Base-by-base conservation (phyloP, 1,284 basidiomycete species). In the Cystobasidiaceae sp. region DNA sequence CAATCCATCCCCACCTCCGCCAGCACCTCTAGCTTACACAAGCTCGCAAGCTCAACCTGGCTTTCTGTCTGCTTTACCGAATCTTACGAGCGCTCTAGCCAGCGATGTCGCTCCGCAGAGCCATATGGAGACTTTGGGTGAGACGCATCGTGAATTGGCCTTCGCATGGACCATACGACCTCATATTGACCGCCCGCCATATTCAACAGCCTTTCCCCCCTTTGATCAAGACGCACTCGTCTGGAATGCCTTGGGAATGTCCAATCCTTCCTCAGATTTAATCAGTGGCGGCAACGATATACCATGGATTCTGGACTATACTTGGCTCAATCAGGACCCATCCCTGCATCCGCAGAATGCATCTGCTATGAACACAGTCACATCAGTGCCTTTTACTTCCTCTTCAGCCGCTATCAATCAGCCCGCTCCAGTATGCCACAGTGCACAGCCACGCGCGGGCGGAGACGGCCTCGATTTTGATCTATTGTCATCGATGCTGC, bases 241-340 rank as follows among this genome's bases (percentile, higher is more conserved):
- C 15, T 54, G 25, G 51, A 30, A 25, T 34, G 51, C 51, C 11
- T 30, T 54, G 8, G 51, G 51, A 13, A 17, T 54, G 8, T n/a
- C 30, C 19, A 30, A n/a, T 4, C n/a, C 27, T 17, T 19, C 51
- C 32, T 33, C 51, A 17, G 51, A 54, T n/a, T 39, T 32, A 13
- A 54, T 54, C 51, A 34, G 32, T 54, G 51, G 51, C n/a, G 51
- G 51, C 4, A 54, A 54, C 28, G 51, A 54, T 34, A 54, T 54
- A 33, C 51, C 51, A 4, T 54, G 51, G 51, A 54, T 54, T 4
- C 25, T 19, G n/a, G 51, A 54, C 19, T 54, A 54, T 21, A 6
- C 27, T 4, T 54, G 51, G 51, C 51, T 54, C 8, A 54, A 27
- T 15, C 28, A 54, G 11, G 51, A 54, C 7, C 28, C 28, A 6